phyloP scores from a whole-genome alignment of 2,329 filamentous ascomycete species.

The Metarhizium brunneum region DNA sequence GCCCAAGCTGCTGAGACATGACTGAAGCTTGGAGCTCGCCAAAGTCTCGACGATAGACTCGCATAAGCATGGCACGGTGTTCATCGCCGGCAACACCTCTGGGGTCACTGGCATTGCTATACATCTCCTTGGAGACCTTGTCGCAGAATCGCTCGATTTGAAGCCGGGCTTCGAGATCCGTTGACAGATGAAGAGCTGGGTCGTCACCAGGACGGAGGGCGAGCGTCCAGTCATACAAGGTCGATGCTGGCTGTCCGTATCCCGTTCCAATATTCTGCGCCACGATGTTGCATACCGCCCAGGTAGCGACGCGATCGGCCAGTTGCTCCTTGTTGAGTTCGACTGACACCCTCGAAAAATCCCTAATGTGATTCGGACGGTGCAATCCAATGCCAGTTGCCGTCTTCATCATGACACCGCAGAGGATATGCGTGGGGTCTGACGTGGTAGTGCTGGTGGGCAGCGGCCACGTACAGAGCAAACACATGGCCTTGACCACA shows the following conservation, averaged over 20 bases:
- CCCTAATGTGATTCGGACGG: conserved; percentile 71
- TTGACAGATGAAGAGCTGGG: conserved; percentile 47
- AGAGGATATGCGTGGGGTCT: conserved; percentile 73
- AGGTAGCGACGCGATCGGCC: conserved; percentile 68
- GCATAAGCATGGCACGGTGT: conserved; percentile 56
- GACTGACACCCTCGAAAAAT: conserved; percentile 68
- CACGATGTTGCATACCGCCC: conserved; percentile 80
- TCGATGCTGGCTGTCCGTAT: conserved; percentile 73
- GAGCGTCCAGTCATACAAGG: conserved; percentile 66
- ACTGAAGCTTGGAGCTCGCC: conserved; percentile 54
- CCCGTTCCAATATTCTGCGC: conserved; percentile 75
- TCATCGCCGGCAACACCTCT: conserved; percentile 60
- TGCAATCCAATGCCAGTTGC: conserved; percentile 78
- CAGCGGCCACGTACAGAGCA: conserved; percentile 74
- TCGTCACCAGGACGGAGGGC: conserved; percentile 51
- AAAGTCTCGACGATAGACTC: conserved; percentile 57
- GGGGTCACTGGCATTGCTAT: conserved; percentile 66
- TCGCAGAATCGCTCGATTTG: conserved; percentile 68
- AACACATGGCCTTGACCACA: conserved; percentile 70
- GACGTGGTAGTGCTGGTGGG: conserved; percentile 73
- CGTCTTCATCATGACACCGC: conserved; percentile 79
- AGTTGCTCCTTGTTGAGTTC: conserved; percentile 72
- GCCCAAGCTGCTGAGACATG: conserved; percentile 47
- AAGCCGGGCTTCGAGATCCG: conserved; percentile 57
- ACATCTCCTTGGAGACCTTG: conserved; percentile 71